These are phyloP conservation scores for Chamaecyparis obtusa DNA, from an alignment of 75 land plant species.

Conservation along the genomic window DNA sequence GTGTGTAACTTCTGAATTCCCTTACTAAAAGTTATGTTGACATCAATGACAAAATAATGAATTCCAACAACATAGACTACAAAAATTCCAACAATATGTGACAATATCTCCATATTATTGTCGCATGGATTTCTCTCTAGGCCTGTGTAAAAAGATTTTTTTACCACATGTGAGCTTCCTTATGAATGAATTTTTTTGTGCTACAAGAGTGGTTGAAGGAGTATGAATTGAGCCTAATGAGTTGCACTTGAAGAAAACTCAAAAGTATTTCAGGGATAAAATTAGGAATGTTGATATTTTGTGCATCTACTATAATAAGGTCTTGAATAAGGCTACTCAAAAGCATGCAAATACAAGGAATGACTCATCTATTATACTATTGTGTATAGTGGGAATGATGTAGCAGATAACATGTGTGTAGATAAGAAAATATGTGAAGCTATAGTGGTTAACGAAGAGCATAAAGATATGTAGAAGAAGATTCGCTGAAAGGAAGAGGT, in stretches of 20 bases:
- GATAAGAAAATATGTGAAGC: not conserved
- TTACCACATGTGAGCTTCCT: not conserved
- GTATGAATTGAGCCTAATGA: not conserved
- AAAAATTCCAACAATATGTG: too few relatives aligned
- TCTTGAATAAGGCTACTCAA: constrained; percentile 16
- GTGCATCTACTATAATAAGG: not conserved
- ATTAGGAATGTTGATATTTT: not conserved
- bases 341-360: constrained; percentile 41
- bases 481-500: not conserved
- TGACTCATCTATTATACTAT: constrained; percentile 58
- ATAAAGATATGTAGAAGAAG: not conserved
- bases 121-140: constrained; percentile 43
- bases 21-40: too few relatives aligned
- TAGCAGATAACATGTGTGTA: not conserved
- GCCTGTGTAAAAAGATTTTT: constrained; percentile 40
- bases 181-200: not conserved
- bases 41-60: too few relatives aligned
- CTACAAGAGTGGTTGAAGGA: not conserved
- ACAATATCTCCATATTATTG: constrained; percentile 32
- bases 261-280: not conserved
- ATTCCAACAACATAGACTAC: too few relatives aligned
- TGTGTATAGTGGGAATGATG: constrained; percentile 31
- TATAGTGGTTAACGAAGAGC: not conserved
- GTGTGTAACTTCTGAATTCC: too few relatives aligned
- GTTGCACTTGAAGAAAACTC: not conserved